Evolutionary conservation across 768 basidiomycete species (phyloP).

Genomic region (Psilocybe tampanensis): DNA sequence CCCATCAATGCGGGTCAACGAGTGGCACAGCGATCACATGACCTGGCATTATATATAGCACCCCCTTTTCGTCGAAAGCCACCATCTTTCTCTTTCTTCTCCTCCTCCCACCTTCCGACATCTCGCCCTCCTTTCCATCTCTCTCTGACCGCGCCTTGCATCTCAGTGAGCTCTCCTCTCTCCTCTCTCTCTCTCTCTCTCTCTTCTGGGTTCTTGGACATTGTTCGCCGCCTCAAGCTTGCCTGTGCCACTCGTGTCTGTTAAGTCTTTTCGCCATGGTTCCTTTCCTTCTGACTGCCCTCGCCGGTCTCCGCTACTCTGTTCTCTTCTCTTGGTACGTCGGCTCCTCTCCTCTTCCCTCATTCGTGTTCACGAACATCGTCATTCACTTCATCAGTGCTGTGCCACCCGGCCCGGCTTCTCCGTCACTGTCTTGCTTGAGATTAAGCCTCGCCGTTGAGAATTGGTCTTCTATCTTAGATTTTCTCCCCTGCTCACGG

Average conservation of each 20-base stretch:
- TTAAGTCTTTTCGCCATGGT: not conserved
- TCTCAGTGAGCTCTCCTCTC: too few relatives aligned
- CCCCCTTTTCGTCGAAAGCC: constrained; percentile 1
- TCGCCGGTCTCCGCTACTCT: not conserved
- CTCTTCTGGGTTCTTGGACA: not conserved
- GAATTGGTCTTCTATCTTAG: too few relatives aligned
- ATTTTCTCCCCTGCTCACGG: too few relatives aligned
- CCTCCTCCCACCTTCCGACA: not conserved
- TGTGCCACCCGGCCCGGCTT: too few relatives aligned
- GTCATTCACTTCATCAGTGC: not conserved
- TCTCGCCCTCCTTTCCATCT: not conserved
- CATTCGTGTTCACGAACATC: not conserved
- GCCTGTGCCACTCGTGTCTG: not conserved
- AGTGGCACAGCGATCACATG: constrained; percentile 3
- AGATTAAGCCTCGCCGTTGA: too few relatives aligned
- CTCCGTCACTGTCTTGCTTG: too few relatives aligned
- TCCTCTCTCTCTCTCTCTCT: not conserved
- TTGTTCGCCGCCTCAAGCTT: not conserved
- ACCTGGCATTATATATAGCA: constrained; percentile 2
- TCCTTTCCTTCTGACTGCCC: not conserved
- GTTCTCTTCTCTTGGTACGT: not conserved
- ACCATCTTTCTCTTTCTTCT: not conserved
- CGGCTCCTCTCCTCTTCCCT: not conserved
- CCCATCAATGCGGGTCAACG: not conserved
- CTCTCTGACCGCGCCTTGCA: not conserved